Base-by-base conservation (phyloP, 208 protist species). In the Acanthamoeba castellanii region DNA sequence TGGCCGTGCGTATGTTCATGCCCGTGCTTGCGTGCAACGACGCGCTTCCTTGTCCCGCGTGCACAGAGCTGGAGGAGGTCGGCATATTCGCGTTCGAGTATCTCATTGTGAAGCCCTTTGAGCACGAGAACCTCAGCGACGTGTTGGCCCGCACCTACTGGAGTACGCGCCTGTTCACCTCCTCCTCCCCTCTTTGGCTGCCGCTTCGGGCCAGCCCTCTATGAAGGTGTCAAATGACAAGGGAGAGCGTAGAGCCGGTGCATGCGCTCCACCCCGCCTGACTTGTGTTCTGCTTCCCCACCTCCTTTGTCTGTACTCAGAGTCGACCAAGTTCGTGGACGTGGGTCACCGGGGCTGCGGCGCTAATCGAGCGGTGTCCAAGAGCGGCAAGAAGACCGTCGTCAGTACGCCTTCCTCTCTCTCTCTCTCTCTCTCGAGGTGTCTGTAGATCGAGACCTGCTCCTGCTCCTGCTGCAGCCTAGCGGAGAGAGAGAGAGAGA, bases 291-390 rank as follows among this genome's bases (percentile, higher is more conserved):
- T 20, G 9, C n/a, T 72, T 27, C 66, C 11, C 22, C 22, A 8
- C 66, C 66, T 34, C 30, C 22, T 37, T 72, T 32, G 18, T 9
- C 9, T 72, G n/a, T n/a, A 72, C 37, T 42, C 9, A 85, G 76
- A 91, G 42, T 91, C 85, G 42, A 91, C 89, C 37, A 72, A 93
- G 66, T 37, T 81, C 18, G 64, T 81, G 68, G 61, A 81, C n/a
- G 30, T 93, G 27, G 89, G 89, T 32, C 89, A 93, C 64, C 57
- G 89, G 18, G 89, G 89, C 16, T 93, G 32, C 82, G 89, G 89
- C 1, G 89, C 89, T 3, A 93, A 93, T 55, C 34, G 42, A 13
- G 85, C 85, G n/a, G 52, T 91, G 20, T 52, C 32, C 34, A 91
- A 91, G 59, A 91, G 27, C 11, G 85, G 85, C 30, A 91, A 91